phyloP scores from a whole-genome alignment of 192 early-diverging fungal genomes.

The Linnemannia elongata region DNA sequence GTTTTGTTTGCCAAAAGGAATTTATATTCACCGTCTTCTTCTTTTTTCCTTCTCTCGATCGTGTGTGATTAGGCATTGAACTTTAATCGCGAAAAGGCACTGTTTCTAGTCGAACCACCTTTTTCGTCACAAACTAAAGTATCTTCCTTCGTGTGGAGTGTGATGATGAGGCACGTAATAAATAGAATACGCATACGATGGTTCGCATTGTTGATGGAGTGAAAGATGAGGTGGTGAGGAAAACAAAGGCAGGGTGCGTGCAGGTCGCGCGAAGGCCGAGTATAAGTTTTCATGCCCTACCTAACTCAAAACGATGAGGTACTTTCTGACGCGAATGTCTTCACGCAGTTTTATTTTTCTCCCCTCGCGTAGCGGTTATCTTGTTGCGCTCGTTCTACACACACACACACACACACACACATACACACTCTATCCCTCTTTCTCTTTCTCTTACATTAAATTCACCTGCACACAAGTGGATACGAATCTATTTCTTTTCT shows the following conservation, averaged over 20 bases:
- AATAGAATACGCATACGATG: not conserved
- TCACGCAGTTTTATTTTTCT: too few relatives aligned
- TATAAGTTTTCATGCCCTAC: too few relatives aligned
- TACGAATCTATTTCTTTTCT: too few relatives aligned
- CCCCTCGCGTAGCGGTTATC: too few relatives aligned
- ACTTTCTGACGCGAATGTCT: too few relatives aligned
- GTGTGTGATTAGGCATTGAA: not conserved
- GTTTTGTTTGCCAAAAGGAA: not conserved
- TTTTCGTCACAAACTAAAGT: not conserved
- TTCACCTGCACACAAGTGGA: too few relatives aligned
- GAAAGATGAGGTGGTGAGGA: not conserved
- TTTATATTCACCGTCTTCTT: not conserved
- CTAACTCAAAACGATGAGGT: too few relatives aligned
- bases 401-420: too few relatives aligned
- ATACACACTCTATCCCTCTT: not conserved
- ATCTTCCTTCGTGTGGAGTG: not conserved
- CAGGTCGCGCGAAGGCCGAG: not conserved
- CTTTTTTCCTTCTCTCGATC: not conserved
- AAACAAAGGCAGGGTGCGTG: not conserved
- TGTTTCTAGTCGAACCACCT: not conserved
- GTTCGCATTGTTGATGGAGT: too few relatives aligned
- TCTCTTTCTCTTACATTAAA: too few relatives aligned
- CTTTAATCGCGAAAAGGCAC: not conserved
- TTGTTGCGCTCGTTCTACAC: too few relatives aligned
- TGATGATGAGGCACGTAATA: not conserved